Conservation (phyloP, 2,329 filamentous ascomycete genomes). For the Penicillium sp. region DNA sequence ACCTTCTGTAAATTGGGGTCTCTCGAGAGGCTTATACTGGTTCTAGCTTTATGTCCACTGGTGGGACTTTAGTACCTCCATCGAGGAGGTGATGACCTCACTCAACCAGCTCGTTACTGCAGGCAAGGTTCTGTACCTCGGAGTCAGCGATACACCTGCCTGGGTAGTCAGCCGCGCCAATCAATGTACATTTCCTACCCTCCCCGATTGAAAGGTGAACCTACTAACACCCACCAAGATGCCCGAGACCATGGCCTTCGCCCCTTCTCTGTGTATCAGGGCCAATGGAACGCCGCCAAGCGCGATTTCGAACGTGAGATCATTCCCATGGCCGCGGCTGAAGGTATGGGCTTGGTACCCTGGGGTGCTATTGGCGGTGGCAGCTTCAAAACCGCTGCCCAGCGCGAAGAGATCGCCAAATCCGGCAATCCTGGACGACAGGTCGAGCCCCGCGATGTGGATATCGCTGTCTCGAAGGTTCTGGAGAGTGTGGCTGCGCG, state of each 20-base stretch:
- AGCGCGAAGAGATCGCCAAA: conserved; percentile 28
- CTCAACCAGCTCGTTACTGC: conserved; percentile 59
- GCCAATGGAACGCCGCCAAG: conserved; percentile 58
- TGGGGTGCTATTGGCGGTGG: conserved; percentile 54
- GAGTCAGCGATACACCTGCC: conserved; percentile 66
- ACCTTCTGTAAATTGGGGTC: background rate
- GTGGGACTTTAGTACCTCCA: conserved; percentile 65
- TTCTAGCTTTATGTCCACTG: conserved; percentile 59
- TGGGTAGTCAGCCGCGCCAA: conserved; percentile 68
- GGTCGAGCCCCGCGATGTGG: conserved; percentile 11
- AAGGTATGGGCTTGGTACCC: conserved; percentile 61
- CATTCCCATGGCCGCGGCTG: conserved; percentile 61
- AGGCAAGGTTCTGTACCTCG: conserved; percentile 67
- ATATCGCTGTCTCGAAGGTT: conserved; percentile 21
- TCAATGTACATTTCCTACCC: conserved; percentile 44
- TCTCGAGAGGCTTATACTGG: background rate
- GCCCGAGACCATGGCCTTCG: conserved; percentile 68
- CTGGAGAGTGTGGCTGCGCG: conserved; percentile 18
- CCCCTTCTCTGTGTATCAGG: conserved; percentile 68
- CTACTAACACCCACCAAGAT: conserved; percentile 34
- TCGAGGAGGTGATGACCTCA: conserved; percentile 67
- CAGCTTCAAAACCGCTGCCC: conserved; percentile 46
- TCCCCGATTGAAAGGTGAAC: background rate
- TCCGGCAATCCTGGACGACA: conserved; percentile 29
- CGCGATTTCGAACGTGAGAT: conserved; percentile 70